Evolutionary conservation across 2,329 filamentous ascomycete genomes (phyloP), one percentile per base, ranked within the genome.

Genomic region (Cytospora leucostoma): DNA sequence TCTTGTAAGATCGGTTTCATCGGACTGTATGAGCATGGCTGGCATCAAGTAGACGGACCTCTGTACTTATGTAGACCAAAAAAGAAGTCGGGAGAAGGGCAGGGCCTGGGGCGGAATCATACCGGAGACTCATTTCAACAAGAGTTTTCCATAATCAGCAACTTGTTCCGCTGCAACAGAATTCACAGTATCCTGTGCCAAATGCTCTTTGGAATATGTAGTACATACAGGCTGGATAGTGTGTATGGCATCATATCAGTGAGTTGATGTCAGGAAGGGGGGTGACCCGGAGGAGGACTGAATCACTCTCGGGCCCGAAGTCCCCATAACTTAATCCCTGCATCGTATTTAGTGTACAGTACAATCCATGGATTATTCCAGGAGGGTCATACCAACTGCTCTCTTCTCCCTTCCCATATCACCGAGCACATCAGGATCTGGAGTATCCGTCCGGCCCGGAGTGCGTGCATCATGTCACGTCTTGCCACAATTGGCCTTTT

Each of bases 41-140:
- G 44, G 44, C n/a, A 47, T 21, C n/a, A 47, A 7, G 44, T 61
- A 61, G 58, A 61, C 47, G 50, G 58, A 61, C 58, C 51, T 61
- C 58, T 11, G 49, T 19, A 38, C 15, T 21, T 21, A 57, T 50
- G 38, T 61, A 53, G 37, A 51, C 21, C 53, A 62, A 32, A 34
- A 59, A 17, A 37, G 38, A 10, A 40, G 59, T 65, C 59, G 59
- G 37, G 17, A 2, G n/a, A 21, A n/a, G 51, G 58, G 51, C 38
- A 37, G 51, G 58, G 51, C 38, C 32, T 35, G 3, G 33, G 35
- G 35, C 5, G 32, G 49, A 44, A 6, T 19, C 44, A 44, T 21
- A 47, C 44, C 21, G 8, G n/a, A 47, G 44, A 19, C 19, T 12
- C 13, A 17, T 47, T 19, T 47, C n/a, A 17, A 21, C 11, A 4